Percentiles rank a stretch among this genome's conserved stretches.
Conservation (phyloP, 2,329 filamentous ascomycete genomes). For the Colletotrichum sp. region DNA sequence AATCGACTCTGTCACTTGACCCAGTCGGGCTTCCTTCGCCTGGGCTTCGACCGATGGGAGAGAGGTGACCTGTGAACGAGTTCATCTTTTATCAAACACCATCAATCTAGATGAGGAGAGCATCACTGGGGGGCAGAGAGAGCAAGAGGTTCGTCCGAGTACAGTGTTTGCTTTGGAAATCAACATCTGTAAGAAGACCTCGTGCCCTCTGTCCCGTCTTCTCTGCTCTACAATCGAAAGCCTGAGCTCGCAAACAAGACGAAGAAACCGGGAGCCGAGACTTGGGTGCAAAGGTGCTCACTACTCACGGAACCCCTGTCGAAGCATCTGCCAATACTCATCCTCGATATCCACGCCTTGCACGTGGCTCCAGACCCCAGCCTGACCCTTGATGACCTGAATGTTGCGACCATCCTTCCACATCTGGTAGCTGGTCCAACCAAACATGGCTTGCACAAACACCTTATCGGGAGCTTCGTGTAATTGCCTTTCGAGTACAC, state of each 20-base stretch:
- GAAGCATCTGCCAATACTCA: not conserved
- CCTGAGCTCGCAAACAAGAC: not conserved
- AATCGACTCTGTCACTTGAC: not conserved
- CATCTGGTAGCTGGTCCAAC: not conserved
- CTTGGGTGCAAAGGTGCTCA: not conserved
- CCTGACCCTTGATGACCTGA: not conserved
- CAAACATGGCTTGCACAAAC: not conserved
- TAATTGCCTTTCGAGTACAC: not conserved
- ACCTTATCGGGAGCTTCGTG: not conserved
- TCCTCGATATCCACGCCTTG: not conserved
- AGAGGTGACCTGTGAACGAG: not conserved
- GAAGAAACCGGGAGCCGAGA: not conserved
- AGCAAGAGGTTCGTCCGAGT: not conserved
- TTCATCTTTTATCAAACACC: not conserved
- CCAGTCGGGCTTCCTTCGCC: accelerated
- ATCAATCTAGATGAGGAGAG: not conserved
- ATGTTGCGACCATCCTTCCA: not conserved
- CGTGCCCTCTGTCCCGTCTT: not conserved
- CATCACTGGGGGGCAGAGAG: not conserved
- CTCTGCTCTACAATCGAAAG: not conserved
- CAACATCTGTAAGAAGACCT: not conserved
- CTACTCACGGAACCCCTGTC: not conserved
- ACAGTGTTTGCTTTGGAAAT: not conserved
- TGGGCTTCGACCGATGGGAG: not conserved
- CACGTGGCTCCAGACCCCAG: not conserved